A percentile compares a stretch with the other conserved stretches of the same genome.
Evolutionary conservation across 2,329 filamentous ascomycete genomes (phyloP).

Genomic region (Ustulina deusta): DNA sequence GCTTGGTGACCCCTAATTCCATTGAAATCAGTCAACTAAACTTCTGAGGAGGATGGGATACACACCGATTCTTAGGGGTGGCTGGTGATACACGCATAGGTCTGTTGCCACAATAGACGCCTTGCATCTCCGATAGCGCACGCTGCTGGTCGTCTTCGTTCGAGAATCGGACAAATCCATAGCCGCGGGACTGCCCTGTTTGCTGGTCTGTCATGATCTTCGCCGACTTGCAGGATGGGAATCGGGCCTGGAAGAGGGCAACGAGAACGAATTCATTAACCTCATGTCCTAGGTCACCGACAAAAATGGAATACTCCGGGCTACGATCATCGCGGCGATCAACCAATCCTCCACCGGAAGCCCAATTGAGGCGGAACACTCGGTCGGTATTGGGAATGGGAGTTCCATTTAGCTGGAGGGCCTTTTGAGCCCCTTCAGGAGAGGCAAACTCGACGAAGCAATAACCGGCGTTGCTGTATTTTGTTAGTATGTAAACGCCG

Average conservation of each 20-base stretch:
- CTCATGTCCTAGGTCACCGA: slow-evolving; percentile 96
- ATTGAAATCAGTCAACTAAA: slow-evolving; percentile 30
- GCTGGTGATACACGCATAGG: slow-evolving; percentile 99
- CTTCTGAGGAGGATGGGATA: not conserved
- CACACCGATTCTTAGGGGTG: slow-evolving; percentile 89
- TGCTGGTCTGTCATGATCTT: slow-evolving; percentile 99
- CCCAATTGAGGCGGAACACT: slow-evolving; percentile 99
- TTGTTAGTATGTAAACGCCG: slow-evolving; percentile 4
- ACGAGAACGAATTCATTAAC: slow-evolving; percentile 99
- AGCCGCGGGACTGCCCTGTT: slow-evolving; percentile 96
- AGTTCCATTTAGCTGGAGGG: slow-evolving; percentile 87
- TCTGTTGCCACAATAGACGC: slow-evolving; percentile 97
- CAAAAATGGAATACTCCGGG: slow-evolving; percentile 97
- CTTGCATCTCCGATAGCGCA: slow-evolving; percentile 97
- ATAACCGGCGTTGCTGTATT: slow-evolving; percentile 88
- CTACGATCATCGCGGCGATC: slow-evolving; percentile 96
- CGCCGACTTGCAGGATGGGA: slow-evolving; percentile 97
- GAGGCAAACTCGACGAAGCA: slow-evolving; percentile 95
- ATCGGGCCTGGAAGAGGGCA: slow-evolving; percentile 95
- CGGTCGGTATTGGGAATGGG: slow-evolving; percentile 94
- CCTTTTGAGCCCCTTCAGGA: slow-evolving; percentile 88
- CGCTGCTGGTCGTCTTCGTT: slow-evolving; percentile 97
- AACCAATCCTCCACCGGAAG: slow-evolving; percentile 92
- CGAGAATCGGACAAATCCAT: slow-evolving; percentile 97
- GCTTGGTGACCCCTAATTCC: slow-evolving; percentile 55